These are phyloP conservation scores for Fusarium vanettenii DNA, from an alignment of 2,329 filamentous ascomycete genomes.

Conservation along the genomic window DNA sequence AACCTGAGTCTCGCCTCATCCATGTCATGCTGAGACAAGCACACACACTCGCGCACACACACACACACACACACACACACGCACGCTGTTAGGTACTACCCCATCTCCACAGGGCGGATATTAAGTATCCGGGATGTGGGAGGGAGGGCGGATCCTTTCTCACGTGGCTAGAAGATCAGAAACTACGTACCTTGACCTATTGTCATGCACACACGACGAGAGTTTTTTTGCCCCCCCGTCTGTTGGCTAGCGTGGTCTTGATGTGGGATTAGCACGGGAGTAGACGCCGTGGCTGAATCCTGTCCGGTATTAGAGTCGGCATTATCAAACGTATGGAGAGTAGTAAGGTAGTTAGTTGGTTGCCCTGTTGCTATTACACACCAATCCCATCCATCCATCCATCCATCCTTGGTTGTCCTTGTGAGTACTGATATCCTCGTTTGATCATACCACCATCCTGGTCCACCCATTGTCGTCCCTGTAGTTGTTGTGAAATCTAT, in stretches of 20 bases:
- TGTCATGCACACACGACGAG: background rate
- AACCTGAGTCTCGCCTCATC: background rate
- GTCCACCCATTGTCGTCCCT: background rate
- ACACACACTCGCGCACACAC: background rate
- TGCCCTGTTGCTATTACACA: background rate
- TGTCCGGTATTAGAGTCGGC: slow-evolving; percentile 3
- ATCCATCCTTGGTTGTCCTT: background rate
- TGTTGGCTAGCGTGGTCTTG: background rate
- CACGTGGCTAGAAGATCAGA: background rate
- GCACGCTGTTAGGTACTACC: background rate
- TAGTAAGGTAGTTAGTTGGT: background rate
- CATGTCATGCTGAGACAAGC: background rate
- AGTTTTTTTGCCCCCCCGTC: background rate
- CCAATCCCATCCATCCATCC: background rate
- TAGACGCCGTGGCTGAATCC: slow-evolving; percentile 14
- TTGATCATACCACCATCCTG: background rate
- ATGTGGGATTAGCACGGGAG: slow-evolving; percentile 12
- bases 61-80: background rate
- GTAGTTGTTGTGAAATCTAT: background rate
- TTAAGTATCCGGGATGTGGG: background rate
- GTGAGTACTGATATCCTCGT: background rate
- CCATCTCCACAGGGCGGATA: background rate
- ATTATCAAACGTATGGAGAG: background rate
- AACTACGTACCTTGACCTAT: background rate
- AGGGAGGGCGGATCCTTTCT: background rate